Base-by-base conservation (phyloP, 2,329 filamentous ascomycete genomes). In the Sclerotinia subarctica region DNA sequence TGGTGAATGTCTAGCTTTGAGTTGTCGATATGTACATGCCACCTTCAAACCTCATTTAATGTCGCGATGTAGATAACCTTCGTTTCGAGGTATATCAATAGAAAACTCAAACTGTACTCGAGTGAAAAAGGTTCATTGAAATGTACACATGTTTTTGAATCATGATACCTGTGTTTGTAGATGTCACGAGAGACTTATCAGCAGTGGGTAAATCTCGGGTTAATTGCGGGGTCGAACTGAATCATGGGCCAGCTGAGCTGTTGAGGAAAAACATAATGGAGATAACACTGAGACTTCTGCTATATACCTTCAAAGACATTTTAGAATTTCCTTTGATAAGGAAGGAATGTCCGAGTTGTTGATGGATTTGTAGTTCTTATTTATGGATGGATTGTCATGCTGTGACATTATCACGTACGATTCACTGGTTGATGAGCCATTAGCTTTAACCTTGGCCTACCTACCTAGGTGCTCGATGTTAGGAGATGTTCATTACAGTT, bases 151-250 rank as follows among this genome's bases (percentile, higher is more conserved):
- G 19, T 38, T 8, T 56, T n/a, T 42, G 32, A 38, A 57, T 57
- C 32, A 57, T 42, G 13, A 24, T 24, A 7, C 32, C 35, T 24
- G 32, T 38, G 32, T 38, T 21, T n/a, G 7, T 57, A 7, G 6
- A 57, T n/a, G 53, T 57, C 53, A 38, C 53, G 53, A 57, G 32
- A 5, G n/a, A 42, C 32, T 38, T 57, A 57, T 38, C 54, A 35
- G 35, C 35, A 44, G 13, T 49, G 21, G 26, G 58, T 24, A 8
- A 11, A 24, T 60, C 29, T n/a, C 26, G 21, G 58, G 44, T 47
- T 8, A n/a, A 49, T 35, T 24, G 21, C 44, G 58, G 29, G 29
- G 46, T 38, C 24, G 35, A n/a, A 17, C 38, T 42, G 38, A 17
- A 42, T 42, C 38, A 42, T 42, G 38, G 38, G 38, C 24, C n/a